Conservation (phyloP, 2,329 filamentous ascomycete genomes). For the Dichotomopilus funicola region DNA sequence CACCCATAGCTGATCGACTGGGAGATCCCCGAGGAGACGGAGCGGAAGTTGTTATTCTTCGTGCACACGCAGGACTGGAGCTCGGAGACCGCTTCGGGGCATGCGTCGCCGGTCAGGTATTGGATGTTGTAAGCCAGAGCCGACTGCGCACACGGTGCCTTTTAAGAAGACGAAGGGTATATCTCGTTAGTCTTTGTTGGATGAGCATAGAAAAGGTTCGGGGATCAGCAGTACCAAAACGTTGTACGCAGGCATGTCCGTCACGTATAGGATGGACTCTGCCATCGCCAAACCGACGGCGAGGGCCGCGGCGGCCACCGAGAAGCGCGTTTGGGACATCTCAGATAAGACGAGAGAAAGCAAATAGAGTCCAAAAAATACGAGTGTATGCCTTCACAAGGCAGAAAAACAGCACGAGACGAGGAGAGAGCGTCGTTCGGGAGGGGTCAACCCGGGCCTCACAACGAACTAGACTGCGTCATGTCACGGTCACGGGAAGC, state of each 20-base stretch:
- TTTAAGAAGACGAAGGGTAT: background rate
- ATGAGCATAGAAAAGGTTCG: background rate
- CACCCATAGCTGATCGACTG: conserved; percentile 37
- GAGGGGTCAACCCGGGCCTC: background rate
- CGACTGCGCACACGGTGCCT: conserved; percentile 46
- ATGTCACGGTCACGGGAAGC: background rate
- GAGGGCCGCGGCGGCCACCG: conserved; percentile 6
- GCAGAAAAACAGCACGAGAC: conserved; percentile 10
- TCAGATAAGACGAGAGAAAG: conserved; percentile 3
- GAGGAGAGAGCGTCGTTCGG: background rate
- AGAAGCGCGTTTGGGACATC: conserved; percentile 14
- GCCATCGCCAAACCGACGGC: conserved; percentile 10
- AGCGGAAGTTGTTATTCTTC: conserved; percentile 36
- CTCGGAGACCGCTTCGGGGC: conserved; percentile 37
- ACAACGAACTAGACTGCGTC: background rate
- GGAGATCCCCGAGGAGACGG: conserved; percentile 35
- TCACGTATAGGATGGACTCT: conserved; percentile 36
- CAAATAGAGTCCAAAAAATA: background rate
- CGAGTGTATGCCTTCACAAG: background rate
- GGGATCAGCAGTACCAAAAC: conserved; percentile 28
- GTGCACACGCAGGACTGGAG: conserved; percentile 49
- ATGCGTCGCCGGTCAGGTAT: conserved; percentile 36
- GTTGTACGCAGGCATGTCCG: conserved; percentile 38
- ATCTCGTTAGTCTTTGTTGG: background rate
- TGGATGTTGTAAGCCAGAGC: conserved; percentile 41